These are phyloP conservation scores for Debaryomyces sp. DNA, from an alignment of 1,139 yeast species.

Conservation along the genomic window DNA sequence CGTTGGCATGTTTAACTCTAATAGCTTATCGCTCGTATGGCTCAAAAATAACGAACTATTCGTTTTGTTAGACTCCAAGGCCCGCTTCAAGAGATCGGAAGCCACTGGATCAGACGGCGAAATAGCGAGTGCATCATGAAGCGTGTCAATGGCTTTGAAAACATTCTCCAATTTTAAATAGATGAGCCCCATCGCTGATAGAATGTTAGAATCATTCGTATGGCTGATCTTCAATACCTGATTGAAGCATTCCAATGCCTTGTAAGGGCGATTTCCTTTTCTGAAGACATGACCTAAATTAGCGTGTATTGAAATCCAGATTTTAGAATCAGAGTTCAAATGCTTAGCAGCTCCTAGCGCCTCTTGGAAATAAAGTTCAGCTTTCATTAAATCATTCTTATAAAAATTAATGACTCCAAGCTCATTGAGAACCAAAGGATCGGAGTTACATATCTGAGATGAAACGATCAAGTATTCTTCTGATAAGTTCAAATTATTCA, in stretches of 20 bases:
- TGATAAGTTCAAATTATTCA: conserved; percentile 80
- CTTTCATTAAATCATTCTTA: conserved; percentile 64
- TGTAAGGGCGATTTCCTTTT: conserved; percentile 59
- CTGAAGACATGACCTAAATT: conserved; percentile 93
- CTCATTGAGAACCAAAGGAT: conserved; percentile 88
- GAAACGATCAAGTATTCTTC: conserved; percentile 84
- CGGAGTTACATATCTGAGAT: conserved; percentile 75
- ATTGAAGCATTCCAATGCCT: conserved; percentile 74
- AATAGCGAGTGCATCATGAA: conserved; percentile 82
- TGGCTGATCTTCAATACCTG: conserved; percentile 73
- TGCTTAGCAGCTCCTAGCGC: conserved; percentile 74
- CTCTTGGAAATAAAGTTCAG: conserved; percentile 70
- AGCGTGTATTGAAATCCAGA: conserved; percentile 85
- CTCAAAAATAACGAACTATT: conserved; percentile 29
- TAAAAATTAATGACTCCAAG: conserved; percentile 89
- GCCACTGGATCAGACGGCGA: conserved; percentile 86
- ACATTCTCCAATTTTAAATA: conserved; percentile 69
- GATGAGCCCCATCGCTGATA: conserved; percentile 84
- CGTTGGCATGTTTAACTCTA: conserved; percentile 24
- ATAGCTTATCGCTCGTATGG: conserved; percentile 18
- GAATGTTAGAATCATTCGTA: conserved; percentile 68
- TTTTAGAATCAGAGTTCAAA: conserved; percentile 76
- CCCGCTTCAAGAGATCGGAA: conserved; percentile 75
- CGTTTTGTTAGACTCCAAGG: conserved; percentile 66
- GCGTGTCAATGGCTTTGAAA: conserved; percentile 68